phyloP scores from a whole-genome alignment of 768 basidiomycete species.

The Tulasnella sp. region DNA sequence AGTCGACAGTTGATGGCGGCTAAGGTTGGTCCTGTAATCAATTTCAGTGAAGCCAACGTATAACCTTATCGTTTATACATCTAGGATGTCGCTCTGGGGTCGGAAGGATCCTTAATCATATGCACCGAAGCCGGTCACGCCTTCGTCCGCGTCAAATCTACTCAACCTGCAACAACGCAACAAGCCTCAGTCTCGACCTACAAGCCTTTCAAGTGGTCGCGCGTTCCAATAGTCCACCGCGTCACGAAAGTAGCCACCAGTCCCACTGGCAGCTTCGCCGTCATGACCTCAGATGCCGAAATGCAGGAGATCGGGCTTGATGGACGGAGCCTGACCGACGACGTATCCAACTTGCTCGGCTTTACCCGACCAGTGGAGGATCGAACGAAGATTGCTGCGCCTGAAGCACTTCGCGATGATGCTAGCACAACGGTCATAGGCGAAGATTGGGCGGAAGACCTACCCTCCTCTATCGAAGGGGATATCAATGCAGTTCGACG shows the following conservation, averaged over 20 bases:
- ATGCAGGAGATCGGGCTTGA: conserved; percentile 53
- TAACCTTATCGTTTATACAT: background rate
- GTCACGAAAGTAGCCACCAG: conserved; percentile 79
- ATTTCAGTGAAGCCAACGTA: background rate
- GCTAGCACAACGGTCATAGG: background rate
- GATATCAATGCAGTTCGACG: background rate
- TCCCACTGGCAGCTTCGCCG: conserved; percentile 83
- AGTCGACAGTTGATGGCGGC: conserved; percentile 83
- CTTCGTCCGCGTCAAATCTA: conserved; percentile 54
- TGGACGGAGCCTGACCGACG: conserved; percentile 59
- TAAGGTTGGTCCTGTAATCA: conserved; percentile 43
- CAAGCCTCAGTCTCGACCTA: background rate
- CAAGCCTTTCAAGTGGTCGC: conserved; percentile 62
- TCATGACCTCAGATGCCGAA: conserved; percentile 68
- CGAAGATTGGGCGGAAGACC: background rate
- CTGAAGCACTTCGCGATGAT: conserved; percentile 11
- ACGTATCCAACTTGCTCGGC: conserved; percentile 52
- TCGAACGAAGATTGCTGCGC: background rate
- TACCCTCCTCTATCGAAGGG: background rate
- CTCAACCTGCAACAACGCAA: conserved; percentile 42
- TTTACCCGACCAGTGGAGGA: background rate
- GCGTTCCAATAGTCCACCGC: conserved; percentile 79
- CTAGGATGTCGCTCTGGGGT: conserved; percentile 83
- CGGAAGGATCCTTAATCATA: conserved; percentile 83
- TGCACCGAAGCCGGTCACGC: conserved; percentile 96